Conservation (phyloP, 2,329 filamentous ascomycete genomes). For the Apiospora sp. region DNA sequence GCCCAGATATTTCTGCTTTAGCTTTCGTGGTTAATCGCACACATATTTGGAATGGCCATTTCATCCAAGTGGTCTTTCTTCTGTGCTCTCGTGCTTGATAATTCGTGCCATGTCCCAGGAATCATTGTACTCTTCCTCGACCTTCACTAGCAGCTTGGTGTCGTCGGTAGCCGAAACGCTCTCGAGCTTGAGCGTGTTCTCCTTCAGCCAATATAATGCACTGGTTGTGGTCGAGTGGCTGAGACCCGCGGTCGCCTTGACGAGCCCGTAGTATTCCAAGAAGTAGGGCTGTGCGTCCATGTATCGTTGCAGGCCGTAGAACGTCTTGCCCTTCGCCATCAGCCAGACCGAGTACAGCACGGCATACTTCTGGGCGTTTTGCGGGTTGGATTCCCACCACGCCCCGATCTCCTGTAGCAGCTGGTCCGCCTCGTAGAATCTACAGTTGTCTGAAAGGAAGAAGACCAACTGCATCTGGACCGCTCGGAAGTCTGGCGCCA, state of each 20-base stretch:
- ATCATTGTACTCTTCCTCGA: slow-evolving; percentile 20
- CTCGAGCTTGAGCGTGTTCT: slow-evolving; percentile 22
- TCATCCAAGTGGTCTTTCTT: background rate
- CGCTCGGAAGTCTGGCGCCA: background rate
- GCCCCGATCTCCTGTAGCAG: background rate
- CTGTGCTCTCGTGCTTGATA: background rate
- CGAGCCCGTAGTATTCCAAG: background rate
- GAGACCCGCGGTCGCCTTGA: background rate
- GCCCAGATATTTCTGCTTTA: background rate
- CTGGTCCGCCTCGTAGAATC: slow-evolving; percentile 2
- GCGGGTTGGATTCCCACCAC: slow-evolving; percentile 1
- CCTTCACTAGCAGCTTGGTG: background rate
- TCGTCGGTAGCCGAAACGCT: background rate
- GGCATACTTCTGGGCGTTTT: background rate
- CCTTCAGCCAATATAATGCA: slow-evolving; percentile 16
- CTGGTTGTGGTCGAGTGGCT: background rate
- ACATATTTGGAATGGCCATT: background rate
- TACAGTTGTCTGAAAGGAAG: slow-evolving; percentile 7
- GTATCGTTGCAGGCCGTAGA: slow-evolving; percentile 2
- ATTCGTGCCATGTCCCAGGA: slow-evolving; percentile 10
- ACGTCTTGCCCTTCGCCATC: slow-evolving; percentile 4
- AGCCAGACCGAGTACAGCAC: slow-evolving; percentile 12
- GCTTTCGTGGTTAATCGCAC: background rate
- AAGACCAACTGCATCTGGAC: slow-evolving; percentile 15
- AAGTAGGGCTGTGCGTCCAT: slow-evolving; percentile 21